Evolutionary conservation across 176 grass and related monocot genomes (phyloP).

Genomic region (Leersia perrieri): DNA sequence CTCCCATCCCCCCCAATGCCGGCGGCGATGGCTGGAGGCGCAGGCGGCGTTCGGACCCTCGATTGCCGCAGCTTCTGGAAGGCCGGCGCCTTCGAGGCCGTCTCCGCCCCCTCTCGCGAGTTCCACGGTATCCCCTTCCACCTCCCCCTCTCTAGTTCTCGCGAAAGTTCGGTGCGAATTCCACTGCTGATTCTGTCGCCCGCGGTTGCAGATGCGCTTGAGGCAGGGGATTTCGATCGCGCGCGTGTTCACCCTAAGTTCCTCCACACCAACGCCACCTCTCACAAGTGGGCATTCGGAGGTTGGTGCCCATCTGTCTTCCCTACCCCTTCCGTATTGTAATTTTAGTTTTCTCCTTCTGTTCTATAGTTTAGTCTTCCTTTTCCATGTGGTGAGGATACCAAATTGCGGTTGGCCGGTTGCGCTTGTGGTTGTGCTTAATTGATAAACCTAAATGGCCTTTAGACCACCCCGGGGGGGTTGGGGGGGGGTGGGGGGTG

Average conservation of each 20-base stretch:
- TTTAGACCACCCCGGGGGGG: too few species aligned
- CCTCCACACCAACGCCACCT: conserved; percentile 91
- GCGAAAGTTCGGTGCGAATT: background rate
- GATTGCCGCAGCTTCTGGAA: conserved; percentile 91
- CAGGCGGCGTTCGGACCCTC: conserved; percentile 21
- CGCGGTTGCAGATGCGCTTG: conserved; percentile 42
- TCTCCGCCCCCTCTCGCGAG: conserved; percentile 21
- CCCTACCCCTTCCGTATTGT: too few species aligned
- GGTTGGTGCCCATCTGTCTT: conserved; percentile 37
- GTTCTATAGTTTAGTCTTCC: background rate
- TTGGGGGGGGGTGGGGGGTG: too few species aligned
- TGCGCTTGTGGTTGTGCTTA: background rate
- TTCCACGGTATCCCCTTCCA: conserved; percentile 32
- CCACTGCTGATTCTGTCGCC: background rate
- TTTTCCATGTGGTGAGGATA: background rate
- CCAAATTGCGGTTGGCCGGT: background rate
- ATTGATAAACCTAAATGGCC: background rate
- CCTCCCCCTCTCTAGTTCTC: background rate
- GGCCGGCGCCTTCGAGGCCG: conserved; percentile 48
- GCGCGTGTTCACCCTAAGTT: conserved; percentile 91
- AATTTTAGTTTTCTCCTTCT: too few species aligned
- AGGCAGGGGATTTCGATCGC: conserved; percentile 70
- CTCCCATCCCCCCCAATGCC: background rate
- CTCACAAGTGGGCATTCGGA: conserved; percentile 96
- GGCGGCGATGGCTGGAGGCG: conserved; percentile 1